Percentiles rank a stretch among this genome's conserved stretches.
Conservation (phyloP, 768 basidiomycete genomes). For the Epithele typhae region DNA sequence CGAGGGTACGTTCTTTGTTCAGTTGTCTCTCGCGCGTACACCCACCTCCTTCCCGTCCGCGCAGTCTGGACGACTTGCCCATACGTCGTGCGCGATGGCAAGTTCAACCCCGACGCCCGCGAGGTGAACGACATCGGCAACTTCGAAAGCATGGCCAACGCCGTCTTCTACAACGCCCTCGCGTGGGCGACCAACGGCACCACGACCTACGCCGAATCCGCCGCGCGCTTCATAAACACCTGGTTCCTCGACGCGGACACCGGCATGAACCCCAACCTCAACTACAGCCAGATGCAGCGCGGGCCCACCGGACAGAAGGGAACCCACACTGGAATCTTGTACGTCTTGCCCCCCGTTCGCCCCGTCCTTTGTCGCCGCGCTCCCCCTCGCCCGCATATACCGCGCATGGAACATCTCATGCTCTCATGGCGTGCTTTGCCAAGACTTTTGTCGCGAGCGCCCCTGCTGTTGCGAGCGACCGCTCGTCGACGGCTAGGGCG, state of each 20-base stretch:
- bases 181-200: constrained; percentile 45
- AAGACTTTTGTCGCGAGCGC: too few species aligned
- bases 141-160: constrained; percentile 53
- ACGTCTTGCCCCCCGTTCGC: too few species aligned
- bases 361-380: too few species aligned
- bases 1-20: constrained; percentile 33
- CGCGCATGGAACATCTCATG: too few species aligned
- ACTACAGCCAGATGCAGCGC: constrained; percentile 33
- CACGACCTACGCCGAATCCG: constrained; percentile 37
- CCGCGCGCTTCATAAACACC: constrained; percentile 43
- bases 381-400: too few species aligned
- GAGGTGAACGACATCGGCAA: constrained; percentile 50
- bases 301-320: constrained; percentile 26
- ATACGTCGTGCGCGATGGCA: constrained; percentile 53
- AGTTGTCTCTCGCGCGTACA: neutral
- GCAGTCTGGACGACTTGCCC: constrained; percentile 57
- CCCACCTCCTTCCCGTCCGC: neutral
- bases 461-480: too few species aligned
- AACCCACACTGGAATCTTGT: constrained; percentile 53
- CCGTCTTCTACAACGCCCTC: constrained; percentile 57
- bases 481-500: too few species aligned
- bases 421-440: too few species aligned
- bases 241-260: constrained; percentile 61
- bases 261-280: constrained; percentile 60
- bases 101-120: constrained; percentile 60